Base-by-base conservation (phyloP, 2,329 filamentous ascomycete genomes). In the Magnaporthales sp. region DNA sequence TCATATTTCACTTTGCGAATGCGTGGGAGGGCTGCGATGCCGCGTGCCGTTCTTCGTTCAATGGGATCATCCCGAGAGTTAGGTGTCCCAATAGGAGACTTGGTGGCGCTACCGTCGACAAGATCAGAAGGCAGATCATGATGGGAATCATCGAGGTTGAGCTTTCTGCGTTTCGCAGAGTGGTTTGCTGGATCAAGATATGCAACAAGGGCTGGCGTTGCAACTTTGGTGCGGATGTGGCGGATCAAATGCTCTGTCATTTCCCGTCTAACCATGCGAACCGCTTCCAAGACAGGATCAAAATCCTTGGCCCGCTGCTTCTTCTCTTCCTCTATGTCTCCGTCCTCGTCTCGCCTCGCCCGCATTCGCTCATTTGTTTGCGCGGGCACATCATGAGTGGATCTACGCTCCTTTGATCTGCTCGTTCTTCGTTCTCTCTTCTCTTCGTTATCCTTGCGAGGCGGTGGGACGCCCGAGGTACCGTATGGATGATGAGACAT, bases 311-410 rank as follows among this genome's bases (percentile, higher is more conserved):
- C 93, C 65, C 94, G 84, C 72, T 94, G 90, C 73, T 88, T 89
- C 80, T 95, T 97, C 76, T 98, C 94, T 71, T 95, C 91, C 74
- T 97, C 93, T 8, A 94, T 75, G 74, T 97, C 94, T 63, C 89
- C 85, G 69, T 92, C 91, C 60, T 92, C 89, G 73, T 97, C 91
- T 63, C 85, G 87, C 66, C 86, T 86, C 61, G 79, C 79, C 67
- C 88, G 86, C 67, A 89, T 87, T 67, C 83, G 83, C 68, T 94
- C 89, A 54, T 88, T 89, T 72, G 86, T 84, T 67, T 86, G 84
- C 69, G 64, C 24, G n/a, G 58, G 51, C 58, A 70, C 84, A 83
- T 70, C 79, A 70, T 68, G 85, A 75, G 72, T 65, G 11, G 67
- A 68, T 71, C 74, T 71, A 66, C 75, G 73, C 31, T 79, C 77